Percentiles rank a stretch among this genome's conserved stretches.
phyloP scores from a whole-genome alignment of 2,329 filamentous ascomycete species.

The Xylariaceae sp. region DNA sequence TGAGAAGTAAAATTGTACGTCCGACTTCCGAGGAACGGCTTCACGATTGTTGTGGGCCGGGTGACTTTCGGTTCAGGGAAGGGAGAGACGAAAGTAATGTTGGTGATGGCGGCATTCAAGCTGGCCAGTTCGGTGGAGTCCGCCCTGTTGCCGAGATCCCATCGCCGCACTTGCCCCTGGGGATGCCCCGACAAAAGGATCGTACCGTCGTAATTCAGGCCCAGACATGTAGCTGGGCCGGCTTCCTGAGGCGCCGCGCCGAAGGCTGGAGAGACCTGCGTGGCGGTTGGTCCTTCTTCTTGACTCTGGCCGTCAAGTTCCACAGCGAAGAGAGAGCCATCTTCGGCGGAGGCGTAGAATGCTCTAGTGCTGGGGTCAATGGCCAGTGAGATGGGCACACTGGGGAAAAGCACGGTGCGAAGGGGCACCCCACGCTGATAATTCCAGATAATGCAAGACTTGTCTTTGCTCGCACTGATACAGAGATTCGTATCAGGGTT shows the following conservation, averaged over 20 bases:
- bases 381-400: slow-evolving; percentile 63
- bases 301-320: slow-evolving; percentile 56
- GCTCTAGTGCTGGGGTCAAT: slow-evolving; percentile 81
- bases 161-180: slow-evolving; percentile 71
- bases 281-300: slow-evolving; percentile 52
- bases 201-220: slow-evolving; percentile 77
- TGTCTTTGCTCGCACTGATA: slow-evolving; percentile 78
- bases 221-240: slow-evolving; percentile 62
- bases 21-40: slow-evolving; percentile 66
- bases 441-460: slow-evolving; percentile 89
- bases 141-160: slow-evolving; percentile 70
- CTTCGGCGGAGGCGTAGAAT: slow-evolving; percentile 73
- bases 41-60: slow-evolving; percentile 61
- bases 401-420: slow-evolving; percentile 74
- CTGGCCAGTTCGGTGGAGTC: slow-evolving; percentile 63
- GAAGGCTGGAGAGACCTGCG: slow-evolving; percentile 49
- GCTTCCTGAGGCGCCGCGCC: slow-evolving; percentile 56
- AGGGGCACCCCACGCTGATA: slow-evolving; percentile 72
- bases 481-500: slow-evolving; percentile 71
- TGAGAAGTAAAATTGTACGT: slow-evolving; percentile 63
- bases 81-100: slow-evolving; percentile 67
- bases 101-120: slow-evolving; percentile 77
- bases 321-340: slow-evolving; percentile 73
- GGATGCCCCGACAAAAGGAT: slow-evolving; percentile 74
- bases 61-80: slow-evolving; percentile 43